Base-by-base conservation (phyloP, 108 stramenopile species). In the Chaetoceros muelleri region DNA sequence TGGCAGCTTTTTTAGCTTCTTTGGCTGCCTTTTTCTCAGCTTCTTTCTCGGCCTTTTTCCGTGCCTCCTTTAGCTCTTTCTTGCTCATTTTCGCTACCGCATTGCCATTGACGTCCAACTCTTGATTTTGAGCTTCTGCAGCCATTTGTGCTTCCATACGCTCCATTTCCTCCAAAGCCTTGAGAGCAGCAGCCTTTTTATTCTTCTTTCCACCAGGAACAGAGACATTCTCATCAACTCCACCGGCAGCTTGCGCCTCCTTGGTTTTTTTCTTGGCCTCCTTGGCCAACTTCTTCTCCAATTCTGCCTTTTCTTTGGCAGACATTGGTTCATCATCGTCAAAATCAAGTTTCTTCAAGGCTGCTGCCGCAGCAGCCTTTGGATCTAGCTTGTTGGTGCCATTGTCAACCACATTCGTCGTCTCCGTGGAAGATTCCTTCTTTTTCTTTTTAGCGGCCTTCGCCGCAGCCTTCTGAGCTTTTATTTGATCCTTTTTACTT, bases 401-500 rank as follows among this genome's bases (percentile, higher is more conserved):
- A 69, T 69, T 34, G 59, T 55, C 72, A 66, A 73, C n/a, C 69
- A 58, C 8, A 58, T 65, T 23, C 64, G 64, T 2, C 60, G n/a
- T n/a, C n/a, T n/a, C n/a, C n/a, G n/a, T n/a, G n/a, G n/a, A n/a
- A n/a, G n/a, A n/a, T n/a, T n/a, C n/a, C 46, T 58, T 46, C 46
- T 58, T 13, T 21, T 29, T 34, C 53, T 70, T 78, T 48, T 71
- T 66, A 24, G 71, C 71, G 1, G 52, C 54, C 30, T 73, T 67
- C 46, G 63, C 72, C 40, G 55, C 55, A 10, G 45, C 50, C 61
- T 69, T 73, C 34, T 65, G 72, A 0, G 74, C 79, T 58, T 65
- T 48, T 62, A 83, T 85, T 57, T 74, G 66, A 54, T 73, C 72
- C 61, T 73, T 73, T 45, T 68, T 70, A 8, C 67, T 63, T 29